phyloP scores from a whole-genome alignment of 768 basidiomycete genomes.

The Peribolospora baueri region DNA sequence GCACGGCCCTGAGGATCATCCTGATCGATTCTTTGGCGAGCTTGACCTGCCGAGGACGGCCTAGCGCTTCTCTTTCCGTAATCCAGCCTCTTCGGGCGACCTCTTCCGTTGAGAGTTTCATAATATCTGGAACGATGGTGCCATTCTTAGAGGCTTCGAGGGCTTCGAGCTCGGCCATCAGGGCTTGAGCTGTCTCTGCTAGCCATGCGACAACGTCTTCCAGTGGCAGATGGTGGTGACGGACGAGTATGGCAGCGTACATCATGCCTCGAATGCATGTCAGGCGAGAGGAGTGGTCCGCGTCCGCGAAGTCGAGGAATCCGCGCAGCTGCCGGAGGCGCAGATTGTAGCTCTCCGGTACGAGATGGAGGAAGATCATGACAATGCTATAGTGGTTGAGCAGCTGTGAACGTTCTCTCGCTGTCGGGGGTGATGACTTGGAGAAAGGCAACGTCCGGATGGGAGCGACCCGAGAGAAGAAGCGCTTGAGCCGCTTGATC shows the following conservation, averaged over 20 bases:
- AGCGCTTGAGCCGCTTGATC: slow-evolving; percentile 32
- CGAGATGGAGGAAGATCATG: slow-evolving; percentile 43
- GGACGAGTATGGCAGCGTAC: slow-evolving; percentile 39
- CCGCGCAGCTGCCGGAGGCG: slow-evolving; percentile 40
- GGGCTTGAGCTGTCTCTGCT: slow-evolving; percentile 30
- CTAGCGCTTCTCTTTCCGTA: not conserved
- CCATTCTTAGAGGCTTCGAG: slow-evolving; percentile 8
- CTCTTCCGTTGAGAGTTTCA: slow-evolving; percentile 9
- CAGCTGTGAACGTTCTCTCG: slow-evolving; percentile 42
- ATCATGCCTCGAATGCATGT: slow-evolving; percentile 52
- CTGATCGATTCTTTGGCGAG: slow-evolving; percentile 17
- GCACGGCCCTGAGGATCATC: slow-evolving; percentile 34
- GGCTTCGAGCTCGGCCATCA: slow-evolving; percentile 34
- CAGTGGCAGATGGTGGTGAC: slow-evolving; percentile 30
- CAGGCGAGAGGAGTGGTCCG: slow-evolving; percentile 37
- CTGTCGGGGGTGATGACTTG: slow-evolving; percentile 27
- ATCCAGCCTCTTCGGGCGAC: slow-evolving; percentile 6
- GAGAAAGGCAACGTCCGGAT: slow-evolving; percentile 44
- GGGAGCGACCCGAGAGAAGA: slow-evolving; percentile 47
- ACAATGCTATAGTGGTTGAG: slow-evolving; percentile 59
- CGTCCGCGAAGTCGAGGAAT: slow-evolving; percentile 42
- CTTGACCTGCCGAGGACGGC: not conserved
- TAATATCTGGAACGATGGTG: slow-evolving; percentile 2
- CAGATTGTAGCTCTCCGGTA: slow-evolving; percentile 27
- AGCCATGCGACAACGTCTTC: slow-evolving; percentile 39